Evolutionary conservation across 169 alveolate genomes (phyloP).

Genomic region (Plasmodium yoelii): DNA sequence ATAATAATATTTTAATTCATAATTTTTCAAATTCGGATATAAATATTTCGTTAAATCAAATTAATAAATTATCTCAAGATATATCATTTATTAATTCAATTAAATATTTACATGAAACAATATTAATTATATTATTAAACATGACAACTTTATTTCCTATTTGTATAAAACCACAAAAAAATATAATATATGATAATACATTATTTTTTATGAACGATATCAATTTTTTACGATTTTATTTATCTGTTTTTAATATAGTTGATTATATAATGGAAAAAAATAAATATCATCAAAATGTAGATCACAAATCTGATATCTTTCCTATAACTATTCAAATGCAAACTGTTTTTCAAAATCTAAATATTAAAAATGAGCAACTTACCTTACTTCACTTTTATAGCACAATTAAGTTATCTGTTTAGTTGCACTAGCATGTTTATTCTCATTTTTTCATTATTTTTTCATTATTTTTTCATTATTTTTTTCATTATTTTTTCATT

Average conservation of each 20-base stretch:
- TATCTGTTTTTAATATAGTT: constrained; percentile 16
- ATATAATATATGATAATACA: not conserved
- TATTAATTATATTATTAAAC: constrained; percentile 18
- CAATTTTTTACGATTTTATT: constrained; percentile 1
- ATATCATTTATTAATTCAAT: constrained; percentile 17
- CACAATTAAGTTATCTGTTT: too few relatives aligned
- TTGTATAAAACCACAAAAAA: too few relatives aligned
- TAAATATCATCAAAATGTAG: not conserved
- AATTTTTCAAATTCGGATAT: not conserved
- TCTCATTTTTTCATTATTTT: too few relatives aligned
- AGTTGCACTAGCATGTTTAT: too few relatives aligned
- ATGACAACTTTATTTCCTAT: not conserved
- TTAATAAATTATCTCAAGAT: constrained; percentile 4
- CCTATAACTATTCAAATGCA: not conserved
- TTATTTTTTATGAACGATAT: not conserved
- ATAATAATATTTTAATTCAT: constrained; percentile 4
- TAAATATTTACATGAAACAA: constrained; percentile 6
- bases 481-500: too few relatives aligned
- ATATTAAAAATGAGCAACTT: not conserved
- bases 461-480: too few relatives aligned
- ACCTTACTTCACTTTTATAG: not conserved
- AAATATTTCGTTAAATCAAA: not conserved
- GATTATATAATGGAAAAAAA: constrained; percentile 19
- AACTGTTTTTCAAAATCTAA: not conserved
- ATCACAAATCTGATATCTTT: not conserved